Percentiles rank a stretch among this genome's conserved stretches.
Evolutionary conservation across 164 flowering plant genomes (phyloP).

Genomic region (Stephania japonica): DNA sequence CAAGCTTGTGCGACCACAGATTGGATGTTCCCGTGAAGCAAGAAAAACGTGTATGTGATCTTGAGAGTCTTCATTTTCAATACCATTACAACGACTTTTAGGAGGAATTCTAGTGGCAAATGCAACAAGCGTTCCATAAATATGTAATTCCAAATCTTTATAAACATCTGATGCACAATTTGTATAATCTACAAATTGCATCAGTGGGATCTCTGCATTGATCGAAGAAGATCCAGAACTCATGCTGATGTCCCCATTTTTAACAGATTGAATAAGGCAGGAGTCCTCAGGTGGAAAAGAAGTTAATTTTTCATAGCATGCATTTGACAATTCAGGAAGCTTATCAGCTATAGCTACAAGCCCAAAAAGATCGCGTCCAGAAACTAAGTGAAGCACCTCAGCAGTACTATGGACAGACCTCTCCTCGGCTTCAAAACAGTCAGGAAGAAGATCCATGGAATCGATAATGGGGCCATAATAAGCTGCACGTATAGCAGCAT

Average conservation of each 20-base stretch:
- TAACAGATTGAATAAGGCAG: constrained; percentile 15
- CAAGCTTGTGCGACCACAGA: constrained; percentile 5
- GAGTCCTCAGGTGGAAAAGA: constrained; percentile 22
- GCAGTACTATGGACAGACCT: constrained; percentile 63
- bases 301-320: constrained; percentile 29
- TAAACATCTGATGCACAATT: constrained; percentile 49
- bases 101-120: constrained; percentile 71
- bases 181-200: constrained; percentile 10
- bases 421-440: constrained; percentile 94
- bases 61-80: constrained; percentile 38
- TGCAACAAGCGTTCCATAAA: constrained; percentile 72
- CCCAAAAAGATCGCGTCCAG: constrained; percentile 88
- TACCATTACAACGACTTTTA: constrained; percentile 24
- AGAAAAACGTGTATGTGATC: constrained; percentile 81
- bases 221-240: constrained; percentile 15
- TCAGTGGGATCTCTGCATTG: constrained; percentile 14
- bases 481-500: constrained; percentile 73
- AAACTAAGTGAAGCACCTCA: constrained; percentile 91
- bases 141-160: constrained; percentile 71
- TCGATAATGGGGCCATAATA: constrained; percentile 77
- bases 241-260: constrained; percentile 16
- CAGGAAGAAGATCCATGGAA: constrained; percentile 81
- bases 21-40: constrained; percentile 28
- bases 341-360: constrained; percentile 49
- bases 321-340: constrained; percentile 38